These are phyloP conservation scores for Fusarium cyanostomum DNA, from an alignment of 2,329 filamentous ascomycete genomes.

Conservation along the genomic window DNA sequence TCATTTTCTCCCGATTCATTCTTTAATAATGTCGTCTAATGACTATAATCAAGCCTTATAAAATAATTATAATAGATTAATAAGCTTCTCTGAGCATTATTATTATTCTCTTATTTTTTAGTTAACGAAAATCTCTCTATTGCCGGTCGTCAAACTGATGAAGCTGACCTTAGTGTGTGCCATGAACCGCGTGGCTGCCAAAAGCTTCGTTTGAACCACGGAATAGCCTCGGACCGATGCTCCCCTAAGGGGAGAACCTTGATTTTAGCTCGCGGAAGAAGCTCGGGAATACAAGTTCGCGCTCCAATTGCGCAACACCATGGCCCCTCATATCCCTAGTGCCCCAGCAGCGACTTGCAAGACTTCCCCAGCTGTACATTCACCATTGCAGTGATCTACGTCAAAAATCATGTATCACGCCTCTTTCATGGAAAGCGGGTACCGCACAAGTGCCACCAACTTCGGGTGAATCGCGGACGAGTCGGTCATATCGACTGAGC, in stretches of 20 bases:
- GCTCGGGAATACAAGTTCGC: not conserved
- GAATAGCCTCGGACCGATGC: constrained; percentile 20
- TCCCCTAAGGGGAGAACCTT: constrained; percentile 7
- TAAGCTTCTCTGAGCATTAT: too few species aligned
- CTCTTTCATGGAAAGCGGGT: constrained; percentile 25
- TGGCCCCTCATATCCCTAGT: constrained; percentile 1
- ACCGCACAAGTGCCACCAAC: constrained; percentile 30
- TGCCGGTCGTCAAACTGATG: too few species aligned
- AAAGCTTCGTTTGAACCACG: constrained; percentile 30
- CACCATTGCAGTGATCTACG: not conserved
- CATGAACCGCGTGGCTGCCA: too few species aligned
- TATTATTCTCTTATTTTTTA: too few species aligned
- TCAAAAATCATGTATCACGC: constrained; percentile 1
- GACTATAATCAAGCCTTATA: too few species aligned
- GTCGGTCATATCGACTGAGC: constrained; percentile 10
- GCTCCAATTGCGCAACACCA: constrained; percentile 37
- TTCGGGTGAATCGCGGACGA: constrained; percentile 34
- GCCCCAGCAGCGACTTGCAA: constrained; percentile 12
- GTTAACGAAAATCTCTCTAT: too few species aligned
- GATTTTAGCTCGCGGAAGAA: constrained; percentile 19
- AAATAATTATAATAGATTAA: too few species aligned
- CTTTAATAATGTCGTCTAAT: too few species aligned
- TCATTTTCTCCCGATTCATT: too few species aligned
- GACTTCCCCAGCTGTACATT: constrained; percentile 4
- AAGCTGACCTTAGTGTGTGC: too few species aligned